Evolutionary conservation across 2,329 filamentous ascomycete genomes (phyloP).

Genomic region (Whalleya microplaca): DNA sequence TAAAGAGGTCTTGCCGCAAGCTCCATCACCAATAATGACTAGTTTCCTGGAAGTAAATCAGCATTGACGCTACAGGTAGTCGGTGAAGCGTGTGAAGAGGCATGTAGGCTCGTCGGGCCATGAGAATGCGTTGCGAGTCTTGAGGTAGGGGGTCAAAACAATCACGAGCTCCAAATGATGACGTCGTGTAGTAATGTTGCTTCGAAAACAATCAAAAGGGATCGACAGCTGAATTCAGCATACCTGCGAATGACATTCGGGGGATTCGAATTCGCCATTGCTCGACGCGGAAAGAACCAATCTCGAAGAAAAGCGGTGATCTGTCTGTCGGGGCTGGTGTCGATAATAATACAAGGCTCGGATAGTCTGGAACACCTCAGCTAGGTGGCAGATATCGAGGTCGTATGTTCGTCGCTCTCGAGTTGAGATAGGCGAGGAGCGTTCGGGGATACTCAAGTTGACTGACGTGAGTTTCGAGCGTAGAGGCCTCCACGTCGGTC

Average conservation of each 20-base stretch:
- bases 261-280: conserved; percentile 39
- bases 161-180: conserved; percentile 11
- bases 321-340: not conserved
- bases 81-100: conserved; percentile 1
- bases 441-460: conserved; percentile 17
- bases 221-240: conserved; percentile 25
- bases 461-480: conserved; percentile 14
- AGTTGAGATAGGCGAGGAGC: conserved; percentile 3
- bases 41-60: conserved; percentile 36
- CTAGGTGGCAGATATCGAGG: conserved; percentile 8
- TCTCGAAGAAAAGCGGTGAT: conserved; percentile 4
- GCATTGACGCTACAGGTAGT: conserved; percentile 10
- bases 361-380: conserved; percentile 13
- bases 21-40: conserved; percentile 60
- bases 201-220: conserved; percentile 16
- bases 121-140: not conserved
- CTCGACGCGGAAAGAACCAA: conserved; percentile 23
- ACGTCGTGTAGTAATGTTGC: conserved; percentile 16
- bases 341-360: conserved; percentile 8
- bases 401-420: conserved; percentile 13
- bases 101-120: not conserved
- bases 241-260: conserved; percentile 52
- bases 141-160: conserved; percentile 3
- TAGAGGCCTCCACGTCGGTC: conserved; percentile 10
- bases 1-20: conserved; percentile 97